Percentiles rank a stretch among this genome's conserved stretches.
phyloP scores from a whole-genome alignment of 2,329 filamentous ascomycete species.

The Cytospora schulzeri region DNA sequence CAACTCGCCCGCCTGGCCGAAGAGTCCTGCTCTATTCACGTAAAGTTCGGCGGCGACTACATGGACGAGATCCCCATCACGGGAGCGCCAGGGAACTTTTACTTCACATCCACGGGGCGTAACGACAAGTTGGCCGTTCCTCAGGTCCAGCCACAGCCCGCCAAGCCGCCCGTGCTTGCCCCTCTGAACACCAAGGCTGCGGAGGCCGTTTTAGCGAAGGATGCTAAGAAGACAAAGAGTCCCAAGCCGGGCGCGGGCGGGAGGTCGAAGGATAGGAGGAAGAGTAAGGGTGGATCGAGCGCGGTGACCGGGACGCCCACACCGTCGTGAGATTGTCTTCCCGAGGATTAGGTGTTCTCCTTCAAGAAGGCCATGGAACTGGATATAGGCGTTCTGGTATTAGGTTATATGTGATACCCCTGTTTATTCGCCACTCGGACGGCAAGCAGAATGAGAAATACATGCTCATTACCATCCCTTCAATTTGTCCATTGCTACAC shows the following conservation, averaged over 20 bases:
- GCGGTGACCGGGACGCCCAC: slow-evolving; percentile 28
- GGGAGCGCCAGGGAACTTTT: slow-evolving; percentile 66
- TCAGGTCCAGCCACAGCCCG: neutral
- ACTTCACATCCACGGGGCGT: slow-evolving; percentile 63
- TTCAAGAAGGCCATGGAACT: neutral
- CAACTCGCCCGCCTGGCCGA: slow-evolving; percentile 54
- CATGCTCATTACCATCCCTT: neutral
- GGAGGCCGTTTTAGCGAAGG: slow-evolving; percentile 44
- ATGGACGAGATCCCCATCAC: slow-evolving; percentile 71
- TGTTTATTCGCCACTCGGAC: neutral
- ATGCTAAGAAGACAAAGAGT: slow-evolving; percentile 49
- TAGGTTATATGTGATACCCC: slow-evolving; percentile 16
- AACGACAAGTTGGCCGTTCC: slow-evolving; percentile 42
- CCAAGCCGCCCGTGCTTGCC: slow-evolving; percentile 36
- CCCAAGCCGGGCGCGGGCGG: slow-evolving; percentile 41
- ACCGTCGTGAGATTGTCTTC: slow-evolving; percentile 30
- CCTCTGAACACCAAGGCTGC: slow-evolving; percentile 47
- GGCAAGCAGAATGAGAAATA: slow-evolving; percentile 7
- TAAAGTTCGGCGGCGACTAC: slow-evolving; percentile 64
- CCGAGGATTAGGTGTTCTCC: neutral
- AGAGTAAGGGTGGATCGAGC: slow-evolving; percentile 45
- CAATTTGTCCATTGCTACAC: neutral
- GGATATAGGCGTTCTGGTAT: slow-evolving; percentile 10
- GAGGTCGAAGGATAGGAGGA: slow-evolving; percentile 48
- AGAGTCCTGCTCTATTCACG: slow-evolving; percentile 59